These are phyloP conservation scores for Rhodocollybia butyracea DNA, from an alignment of 768 basidiomycete genomes.

Conservation along the genomic window DNA sequence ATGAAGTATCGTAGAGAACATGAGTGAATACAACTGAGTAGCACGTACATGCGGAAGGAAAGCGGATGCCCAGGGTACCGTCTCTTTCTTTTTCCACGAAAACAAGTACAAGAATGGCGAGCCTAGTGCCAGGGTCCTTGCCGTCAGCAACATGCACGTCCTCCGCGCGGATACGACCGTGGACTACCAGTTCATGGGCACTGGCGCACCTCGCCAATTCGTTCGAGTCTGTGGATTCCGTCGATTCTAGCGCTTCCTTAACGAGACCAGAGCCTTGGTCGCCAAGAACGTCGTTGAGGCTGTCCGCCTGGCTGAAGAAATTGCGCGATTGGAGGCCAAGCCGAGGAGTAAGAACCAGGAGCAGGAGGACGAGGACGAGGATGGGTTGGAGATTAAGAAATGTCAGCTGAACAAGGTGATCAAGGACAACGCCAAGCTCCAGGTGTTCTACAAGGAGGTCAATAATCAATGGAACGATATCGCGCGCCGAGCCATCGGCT, in stretches of 20 bases:
- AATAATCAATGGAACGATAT: neutral
- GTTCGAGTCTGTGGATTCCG: neutral
- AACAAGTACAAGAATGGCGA: constrained; percentile 18
- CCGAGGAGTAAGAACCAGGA: too few relatives aligned
- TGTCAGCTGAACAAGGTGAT: neutral
- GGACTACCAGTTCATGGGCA: constrained; percentile 18
- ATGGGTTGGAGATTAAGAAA: neutral
- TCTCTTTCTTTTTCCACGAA: constrained; percentile 30
- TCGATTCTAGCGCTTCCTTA: neutral
- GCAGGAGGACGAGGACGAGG: too few relatives aligned
- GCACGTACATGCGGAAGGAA: too few relatives aligned
- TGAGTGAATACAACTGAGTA: too few relatives aligned
- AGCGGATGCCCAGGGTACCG: constrained; percentile 28
- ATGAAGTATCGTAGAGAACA: neutral
- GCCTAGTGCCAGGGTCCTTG: constrained; percentile 19
- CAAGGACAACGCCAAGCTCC: neutral
- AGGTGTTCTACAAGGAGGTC: neutral
- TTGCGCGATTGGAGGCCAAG: neutral
- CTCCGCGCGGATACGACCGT: constrained; percentile 17
- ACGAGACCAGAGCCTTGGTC: neutral
- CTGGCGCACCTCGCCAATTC: neutral
- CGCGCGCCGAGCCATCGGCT: neutral
- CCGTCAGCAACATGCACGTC: constrained; percentile 20
- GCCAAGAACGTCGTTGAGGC: neutral
- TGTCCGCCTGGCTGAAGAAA: neutral